phyloP scores from a whole-genome alignment of 345 rosid species.

The Syzygium oleosum region DNA sequence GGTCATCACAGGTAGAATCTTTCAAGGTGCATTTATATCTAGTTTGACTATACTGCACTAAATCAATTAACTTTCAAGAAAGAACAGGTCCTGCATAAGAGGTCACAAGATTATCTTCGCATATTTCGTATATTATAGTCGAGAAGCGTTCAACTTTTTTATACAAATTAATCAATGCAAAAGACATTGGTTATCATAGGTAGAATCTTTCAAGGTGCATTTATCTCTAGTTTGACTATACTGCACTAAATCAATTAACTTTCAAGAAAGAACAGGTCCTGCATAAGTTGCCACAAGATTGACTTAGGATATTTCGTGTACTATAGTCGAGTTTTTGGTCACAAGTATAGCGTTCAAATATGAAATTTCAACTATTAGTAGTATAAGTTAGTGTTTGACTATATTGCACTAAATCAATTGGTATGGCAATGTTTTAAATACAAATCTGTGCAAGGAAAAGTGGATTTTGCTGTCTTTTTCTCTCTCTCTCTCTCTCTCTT shows the following conservation, averaged over 20 bases:
- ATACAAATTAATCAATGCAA: background rate
- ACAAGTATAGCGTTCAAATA: fast-evolving
- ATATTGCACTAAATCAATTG: background rate
- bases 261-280: background rate
- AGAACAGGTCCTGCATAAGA: too few species aligned
- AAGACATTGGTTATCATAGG: background rate
- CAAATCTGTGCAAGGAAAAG: background rate
- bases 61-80: too few species aligned
- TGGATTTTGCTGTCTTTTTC: background rate
- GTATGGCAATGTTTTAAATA: background rate
- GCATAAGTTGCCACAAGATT: background rate
- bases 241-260: background rate
- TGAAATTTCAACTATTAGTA: background rate
- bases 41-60: too few species aligned
- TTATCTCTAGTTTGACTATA: background rate
- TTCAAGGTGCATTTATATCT: too few species aligned
- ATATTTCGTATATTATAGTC: too few species aligned
- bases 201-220: background rate
- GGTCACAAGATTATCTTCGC: too few species aligned
- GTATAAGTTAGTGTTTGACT: background rate
- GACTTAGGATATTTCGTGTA: background rate
- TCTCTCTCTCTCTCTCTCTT: too few species aligned
- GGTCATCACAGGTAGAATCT: too few species aligned
- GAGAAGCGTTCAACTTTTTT: too few species aligned
- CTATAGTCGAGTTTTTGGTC: background rate